Base-by-base conservation (phyloP, 257 asterid species). In the Fraxinus quadrangulata region DNA sequence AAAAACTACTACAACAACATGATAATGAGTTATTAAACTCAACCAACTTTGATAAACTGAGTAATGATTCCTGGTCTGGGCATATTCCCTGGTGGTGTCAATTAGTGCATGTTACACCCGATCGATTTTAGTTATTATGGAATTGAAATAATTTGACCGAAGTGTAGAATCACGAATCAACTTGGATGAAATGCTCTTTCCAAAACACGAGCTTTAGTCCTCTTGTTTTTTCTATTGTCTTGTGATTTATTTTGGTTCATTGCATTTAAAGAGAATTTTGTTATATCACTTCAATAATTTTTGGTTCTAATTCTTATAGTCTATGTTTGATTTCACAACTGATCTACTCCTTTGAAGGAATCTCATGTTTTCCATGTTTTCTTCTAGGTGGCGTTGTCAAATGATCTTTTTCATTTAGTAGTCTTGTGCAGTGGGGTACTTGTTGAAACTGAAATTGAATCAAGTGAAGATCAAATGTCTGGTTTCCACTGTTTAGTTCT, bases 381-480 rank as follows among this genome's bases (percentile, higher is more conserved):
- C 79, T 75, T 13, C 81, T 84, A 96, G 99, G 97, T 93, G 81
- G 88, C 92, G 23, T 79, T 93, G 85, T 91, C 97, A 42, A 88
- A 86, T 81, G 98, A 95, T 82, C 88, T 91, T 75, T 85, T 93
- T 81, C 83, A 83, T 82, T 83, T 86, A 79, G 83, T 84, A 76
- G 96, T 90, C 85, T 72, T 93, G 83, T 96, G 97, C 89, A 85
- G 91, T 75, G 98, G 97, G 78, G 78, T 86, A 76, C 85, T 92
- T 70, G 65, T 80, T 69, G 88, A 81, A 83, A 75, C 67, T 79
- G 86, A 79, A 30, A 37, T 71, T 66, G 85, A 84, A 81, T 86
- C 83, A 84, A 84, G 81, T 76, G 88, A 40, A 21, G 66, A 78
- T 78, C 83, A 77, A 71, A 75, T 75, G 71, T 72, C 89, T 83